Base-by-base conservation (phyloP, 2,329 filamentous ascomycete genomes). In the Karstenula rhodostoma region DNA sequence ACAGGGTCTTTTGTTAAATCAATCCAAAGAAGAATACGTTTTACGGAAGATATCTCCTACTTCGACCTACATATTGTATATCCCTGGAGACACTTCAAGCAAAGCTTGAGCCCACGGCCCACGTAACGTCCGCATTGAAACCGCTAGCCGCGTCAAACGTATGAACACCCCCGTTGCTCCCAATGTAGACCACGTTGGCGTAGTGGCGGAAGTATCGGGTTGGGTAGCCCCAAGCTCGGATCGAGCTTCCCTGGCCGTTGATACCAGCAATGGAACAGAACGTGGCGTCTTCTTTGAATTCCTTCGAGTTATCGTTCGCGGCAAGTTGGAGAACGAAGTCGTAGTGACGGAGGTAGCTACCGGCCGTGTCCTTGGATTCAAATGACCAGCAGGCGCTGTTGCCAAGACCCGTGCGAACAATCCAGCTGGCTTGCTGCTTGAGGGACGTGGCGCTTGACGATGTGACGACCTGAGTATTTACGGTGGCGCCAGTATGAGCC, bases 351-450 rank as follows among this genome's bases (percentile, higher is more conserved):
- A 89, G 78, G 70, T 80, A 90, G 76, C 83, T 86, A 3, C 87
- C 87, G 1, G 87, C 77, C 0, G 83, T 83, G 61, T 89, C 86
- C 12, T 73, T 74, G 0, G 86, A 87, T 74, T 89, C 87, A 62
- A 89, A 89, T 0, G 87, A 89, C 70, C 81, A 81, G 74, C 87
- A 90, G 27, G 58, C 85, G 60, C 79, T 82, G 72, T 86, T 86
- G 5, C 75, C 85, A 2, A 89, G 83, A 13, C 86, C 87, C 0
- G 83, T 70, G 58, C 81, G 83, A 25, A 89, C 85, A 0, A 77
- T 86, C 87, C 87, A 89, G 72, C 79, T 87, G 10, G 85, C 84
- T 62, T 83, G 77, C 60, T 84, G 77, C 66, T 86, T 83, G 23
- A 87, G 80, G 0, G 80, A 59, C 0, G 80, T 79, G 54, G 68